phyloP scores from a whole-genome alignment of 805 yeast species.

The Ogataea methanolica region DNA sequence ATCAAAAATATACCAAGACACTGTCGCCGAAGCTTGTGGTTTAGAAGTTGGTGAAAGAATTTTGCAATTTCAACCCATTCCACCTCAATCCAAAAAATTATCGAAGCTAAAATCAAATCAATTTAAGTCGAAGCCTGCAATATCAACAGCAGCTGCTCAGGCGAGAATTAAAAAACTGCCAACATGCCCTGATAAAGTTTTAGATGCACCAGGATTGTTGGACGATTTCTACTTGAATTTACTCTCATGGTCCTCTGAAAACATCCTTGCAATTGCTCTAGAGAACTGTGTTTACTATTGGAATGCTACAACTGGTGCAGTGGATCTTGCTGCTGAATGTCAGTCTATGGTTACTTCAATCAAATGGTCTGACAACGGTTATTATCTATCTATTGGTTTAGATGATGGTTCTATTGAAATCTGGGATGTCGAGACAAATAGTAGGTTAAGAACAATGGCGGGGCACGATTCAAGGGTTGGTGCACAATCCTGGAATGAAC shows the following conservation, averaged over 20 bases:
- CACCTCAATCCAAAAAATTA: conserved; percentile 53
- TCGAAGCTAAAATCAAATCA: conserved; percentile 12
- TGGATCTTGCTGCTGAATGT: conserved; percentile 57
- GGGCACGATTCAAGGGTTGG: conserved; percentile 76
- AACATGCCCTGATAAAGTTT: conserved; percentile 83
- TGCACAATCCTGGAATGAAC: conserved; percentile 79
- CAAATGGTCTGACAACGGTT: conserved; percentile 89
- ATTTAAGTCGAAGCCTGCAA: conserved; percentile 21
- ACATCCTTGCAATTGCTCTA: conserved; percentile 82
- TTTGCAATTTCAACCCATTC: conserved; percentile 78
- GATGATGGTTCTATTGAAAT: conserved; percentile 83
- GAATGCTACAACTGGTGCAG: conserved; percentile 84
- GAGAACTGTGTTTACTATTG: conserved; percentile 83
- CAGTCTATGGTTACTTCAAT: conserved; percentile 62
- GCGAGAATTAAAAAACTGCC: conserved; percentile 75
- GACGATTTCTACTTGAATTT: conserved; percentile 91
- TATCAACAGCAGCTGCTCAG: conserved; percentile 45
- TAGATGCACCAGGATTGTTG: conserved; percentile 92
- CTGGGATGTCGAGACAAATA: conserved; percentile 82
- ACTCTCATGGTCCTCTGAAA: conserved; percentile 80
- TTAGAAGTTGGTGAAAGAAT: conserved; percentile 77
- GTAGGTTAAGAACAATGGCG: conserved; percentile 74
- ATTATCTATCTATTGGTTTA: conserved; percentile 77
- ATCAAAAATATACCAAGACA: conserved; percentile 58
- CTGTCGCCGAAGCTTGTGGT: conserved; percentile 95